Conservation (phyloP, 139 green algal species). For the Eudorina sp. region DNA sequence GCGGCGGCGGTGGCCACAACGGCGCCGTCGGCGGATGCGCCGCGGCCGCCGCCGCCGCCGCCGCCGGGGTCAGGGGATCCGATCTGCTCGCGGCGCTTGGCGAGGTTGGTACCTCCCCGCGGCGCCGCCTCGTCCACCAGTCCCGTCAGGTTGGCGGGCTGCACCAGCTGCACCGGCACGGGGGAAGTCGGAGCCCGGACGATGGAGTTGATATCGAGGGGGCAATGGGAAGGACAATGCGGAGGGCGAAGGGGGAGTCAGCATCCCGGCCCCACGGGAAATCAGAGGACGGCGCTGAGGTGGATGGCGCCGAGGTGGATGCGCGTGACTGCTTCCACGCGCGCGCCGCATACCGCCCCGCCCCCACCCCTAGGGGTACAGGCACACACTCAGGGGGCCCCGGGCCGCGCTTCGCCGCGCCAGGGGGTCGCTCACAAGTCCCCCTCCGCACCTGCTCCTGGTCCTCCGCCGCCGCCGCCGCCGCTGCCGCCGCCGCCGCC, state of each 20-base stretch:
- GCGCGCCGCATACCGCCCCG: not conserved
- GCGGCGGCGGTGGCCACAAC: too few relatives aligned
- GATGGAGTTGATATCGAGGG: too few relatives aligned
- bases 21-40: not conserved
- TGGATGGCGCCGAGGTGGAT: too few relatives aligned
- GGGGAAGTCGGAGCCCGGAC: not conserved
- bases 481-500: not conserved
- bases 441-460: not conserved
- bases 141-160: not conserved
- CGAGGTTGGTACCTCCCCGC: not conserved
- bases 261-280: not conserved
- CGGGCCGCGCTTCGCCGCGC: too few relatives aligned
- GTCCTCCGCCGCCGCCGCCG: not conserved
- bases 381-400: too few relatives aligned
- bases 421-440: too few relatives aligned
- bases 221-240: too few relatives aligned
- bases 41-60: not conserved
- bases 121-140: constrained; percentile 2
- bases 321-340: not conserved
- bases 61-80: not conserved
- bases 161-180: not conserved
- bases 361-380: too few relatives aligned
- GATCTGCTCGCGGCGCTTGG: not conserved
- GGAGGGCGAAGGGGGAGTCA: too few relatives aligned
- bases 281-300: not conserved